Evolutionary conservation across 768 basidiomycete species (phyloP).

Genomic region (Sporobolomyces pararoseus): DNA sequence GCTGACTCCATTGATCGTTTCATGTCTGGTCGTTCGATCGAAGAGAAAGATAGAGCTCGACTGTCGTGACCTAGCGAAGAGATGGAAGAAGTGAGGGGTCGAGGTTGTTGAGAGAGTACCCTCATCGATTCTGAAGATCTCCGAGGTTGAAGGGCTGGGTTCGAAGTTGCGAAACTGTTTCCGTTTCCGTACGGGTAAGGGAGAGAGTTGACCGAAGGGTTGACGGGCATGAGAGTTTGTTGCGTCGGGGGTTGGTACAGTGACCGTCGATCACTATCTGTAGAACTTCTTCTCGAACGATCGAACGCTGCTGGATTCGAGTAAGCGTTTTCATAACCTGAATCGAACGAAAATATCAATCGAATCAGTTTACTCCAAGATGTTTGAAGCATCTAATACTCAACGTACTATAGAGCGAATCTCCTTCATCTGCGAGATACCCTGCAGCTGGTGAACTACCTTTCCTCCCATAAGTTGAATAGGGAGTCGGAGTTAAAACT

Average conservation of each 20-base stretch:
- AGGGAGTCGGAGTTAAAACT: slow-evolving; percentile 5
- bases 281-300: slow-evolving; percentile 29
- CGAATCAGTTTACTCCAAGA: neutral
- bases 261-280: slow-evolving; percentile 29
- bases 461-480: neutral
- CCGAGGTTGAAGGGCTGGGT: slow-evolving; percentile 23
- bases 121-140: slow-evolving; percentile 42
- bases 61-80: slow-evolving; percentile 3
- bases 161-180: slow-evolving; percentile 14
- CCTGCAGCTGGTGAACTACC: neutral
- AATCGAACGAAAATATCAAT: no score
- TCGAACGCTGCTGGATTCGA: neutral
- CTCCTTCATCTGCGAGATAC: slow-evolving; percentile 9
- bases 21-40: slow-evolving; percentile 32
- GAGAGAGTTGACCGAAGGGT: slow-evolving; percentile 36
- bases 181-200: slow-evolving; percentile 24
- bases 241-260: slow-evolving; percentile 23
- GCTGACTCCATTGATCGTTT: neutral
- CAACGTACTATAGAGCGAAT: neutral
- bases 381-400: no score
- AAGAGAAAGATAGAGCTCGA: slow-evolving; percentile 41
- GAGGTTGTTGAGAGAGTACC: slow-evolving; percentile 30
- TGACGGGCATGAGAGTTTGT: slow-evolving; percentile 46
- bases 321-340: slow-evolving; percentile 2
- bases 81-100: slow-evolving; percentile 9